Evolutionary conservation across 192 early-diverging fungal genomes (phyloP), one percentile per base, ranked within the genome.

Genomic region (Coemansia sp.): DNA sequence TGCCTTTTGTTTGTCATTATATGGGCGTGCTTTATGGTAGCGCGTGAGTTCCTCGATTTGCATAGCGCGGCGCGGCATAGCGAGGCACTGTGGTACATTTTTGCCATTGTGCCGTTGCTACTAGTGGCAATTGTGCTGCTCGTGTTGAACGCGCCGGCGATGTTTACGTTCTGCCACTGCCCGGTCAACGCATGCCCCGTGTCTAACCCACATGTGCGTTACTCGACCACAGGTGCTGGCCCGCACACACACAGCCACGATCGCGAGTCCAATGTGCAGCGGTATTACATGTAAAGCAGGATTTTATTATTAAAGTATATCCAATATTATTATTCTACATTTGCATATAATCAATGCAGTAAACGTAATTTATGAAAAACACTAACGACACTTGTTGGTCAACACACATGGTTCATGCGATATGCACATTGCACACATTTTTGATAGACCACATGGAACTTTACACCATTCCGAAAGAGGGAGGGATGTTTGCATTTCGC

Each of bases 141-240:
- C 22, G 76, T 57, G 53, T 61, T 79, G 8, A 79, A 79, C 64
- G 76, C 76, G 10, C 76, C 76, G 35, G 27, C 57, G 6, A 70
- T 79, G 67, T 79, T 79, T 38, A 79, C 76, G 43, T 79, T 79
- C 76, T 73, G 69, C 61, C 70, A 79, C 27, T 79, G 76, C 67
- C 70, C 68, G 21, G 76, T 79, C 64, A 79, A 73, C 50, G 55
- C 67, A 15, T 79, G 76, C 53, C 76, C 76, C 0, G 70, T 68
- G 22, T 73, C 70, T 47, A 72, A 73, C 62, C 76, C 75, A 23
- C 75, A 78, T 54, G 70, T 78, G 12, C 65, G 66, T 11, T 78
- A 78, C 54, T 72, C 70, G 51, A 21, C 37, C 8, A 38, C 52
- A 0, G 62, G 41, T 3, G 49, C 58, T 8, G 47, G 37, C 23